A percentile compares a stretch with the other conserved stretches of the same genome.
These are phyloP conservation scores for Trichopus zeylanicus DNA, from an alignment of 116 monocot species.

Conservation along the genomic window DNA sequence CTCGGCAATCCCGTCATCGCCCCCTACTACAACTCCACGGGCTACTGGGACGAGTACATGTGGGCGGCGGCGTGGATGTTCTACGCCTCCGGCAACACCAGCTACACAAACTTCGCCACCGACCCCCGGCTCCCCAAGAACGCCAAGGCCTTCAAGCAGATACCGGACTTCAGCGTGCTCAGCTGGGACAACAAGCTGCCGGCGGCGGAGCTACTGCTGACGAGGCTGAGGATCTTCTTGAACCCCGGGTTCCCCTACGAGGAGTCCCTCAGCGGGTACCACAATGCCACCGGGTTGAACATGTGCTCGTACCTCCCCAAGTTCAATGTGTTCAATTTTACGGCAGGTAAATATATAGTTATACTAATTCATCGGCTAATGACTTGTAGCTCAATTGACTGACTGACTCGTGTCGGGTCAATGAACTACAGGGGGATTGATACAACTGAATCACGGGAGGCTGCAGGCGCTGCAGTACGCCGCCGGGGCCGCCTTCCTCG, in stretches of 20 bases:
- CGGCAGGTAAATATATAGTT: conserved; percentile 58
- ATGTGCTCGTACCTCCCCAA: conserved; percentile 48
- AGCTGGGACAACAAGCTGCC: conserved; percentile 97
- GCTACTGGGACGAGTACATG: conserved; percentile 93
- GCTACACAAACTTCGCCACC: conserved; percentile 49
- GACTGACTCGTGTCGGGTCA: neutral
- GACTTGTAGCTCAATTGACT: no score
- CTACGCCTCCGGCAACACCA: conserved; percentile 77
- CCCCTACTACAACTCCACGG: conserved; percentile 73
- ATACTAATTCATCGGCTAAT: no score
- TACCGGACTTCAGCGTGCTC: conserved; percentile 47
- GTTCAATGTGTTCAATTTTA: conserved; percentile 65
- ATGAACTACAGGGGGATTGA: conserved; percentile 47
- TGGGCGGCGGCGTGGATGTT: conserved; percentile 89
- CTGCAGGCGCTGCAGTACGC: conserved; percentile 58
- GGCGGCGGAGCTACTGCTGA: conserved; percentile 58
- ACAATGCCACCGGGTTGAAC: conserved; percentile 30
- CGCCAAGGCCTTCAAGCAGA: conserved; percentile 35
- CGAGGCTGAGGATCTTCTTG: conserved; percentile 71
- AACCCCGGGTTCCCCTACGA: conserved; percentile 84
- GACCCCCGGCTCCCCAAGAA: conserved; percentile 50
- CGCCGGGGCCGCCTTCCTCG: conserved; percentile 41
- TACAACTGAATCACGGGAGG: conserved; percentile 67
- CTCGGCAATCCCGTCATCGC: conserved; percentile 16
- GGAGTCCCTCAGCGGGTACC: no score